These are phyloP conservation scores for Sporisorium iseilematis-ciliati DNA, from an alignment of 1,284 basidiomycete genomes.

Conservation along the genomic window DNA sequence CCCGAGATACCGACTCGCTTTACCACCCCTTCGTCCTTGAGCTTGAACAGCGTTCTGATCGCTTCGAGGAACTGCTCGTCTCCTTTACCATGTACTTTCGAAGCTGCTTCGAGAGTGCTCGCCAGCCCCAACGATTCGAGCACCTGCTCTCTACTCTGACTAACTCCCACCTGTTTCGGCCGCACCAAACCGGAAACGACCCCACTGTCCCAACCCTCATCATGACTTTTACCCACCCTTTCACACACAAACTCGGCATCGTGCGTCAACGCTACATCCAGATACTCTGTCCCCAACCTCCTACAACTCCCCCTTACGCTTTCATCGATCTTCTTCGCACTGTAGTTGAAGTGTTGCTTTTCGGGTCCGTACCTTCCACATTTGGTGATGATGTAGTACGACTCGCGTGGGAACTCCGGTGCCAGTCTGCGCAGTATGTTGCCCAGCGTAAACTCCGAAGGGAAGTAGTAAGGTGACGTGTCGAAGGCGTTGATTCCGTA, in stretches of 20 bases:
- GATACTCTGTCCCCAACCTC: constrained; percentile 78
- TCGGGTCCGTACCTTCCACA: constrained; percentile 84
- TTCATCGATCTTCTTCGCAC: constrained; percentile 77
- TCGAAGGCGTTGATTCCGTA: constrained; percentile 93
- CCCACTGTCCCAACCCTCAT: constrained; percentile 45
- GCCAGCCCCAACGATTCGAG: constrained; percentile 58
- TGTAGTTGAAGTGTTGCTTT: constrained; percentile 81
- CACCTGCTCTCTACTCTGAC: constrained; percentile 40
- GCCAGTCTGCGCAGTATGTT: constrained; percentile 70
- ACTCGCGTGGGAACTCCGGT: constrained; percentile 70
- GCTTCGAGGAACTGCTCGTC: constrained; percentile 84
- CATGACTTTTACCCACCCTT: constrained; percentile 72
- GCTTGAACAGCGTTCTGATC: constrained; percentile 77
- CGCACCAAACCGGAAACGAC: constrained; percentile 49
- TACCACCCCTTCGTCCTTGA: constrained; percentile 84
- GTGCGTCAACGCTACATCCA: constrained; percentile 77
- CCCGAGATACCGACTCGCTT: constrained; percentile 87
- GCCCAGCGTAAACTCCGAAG: constrained; percentile 89
- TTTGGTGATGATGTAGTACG: constrained; percentile 78
- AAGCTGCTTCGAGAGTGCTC: constrained; percentile 73
- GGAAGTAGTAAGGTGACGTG: constrained; percentile 83
- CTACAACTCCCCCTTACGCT: constrained; percentile 80
- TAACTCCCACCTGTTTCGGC: constrained; percentile 10
- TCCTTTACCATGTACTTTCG: constrained; percentile 78
- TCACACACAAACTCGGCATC: constrained; percentile 89